A percentile compares a stretch with the other conserved stretches of the same genome.
phyloP scores from a whole-genome alignment of 768 basidiomycete genomes.

The Amanita polypyramis region DNA sequence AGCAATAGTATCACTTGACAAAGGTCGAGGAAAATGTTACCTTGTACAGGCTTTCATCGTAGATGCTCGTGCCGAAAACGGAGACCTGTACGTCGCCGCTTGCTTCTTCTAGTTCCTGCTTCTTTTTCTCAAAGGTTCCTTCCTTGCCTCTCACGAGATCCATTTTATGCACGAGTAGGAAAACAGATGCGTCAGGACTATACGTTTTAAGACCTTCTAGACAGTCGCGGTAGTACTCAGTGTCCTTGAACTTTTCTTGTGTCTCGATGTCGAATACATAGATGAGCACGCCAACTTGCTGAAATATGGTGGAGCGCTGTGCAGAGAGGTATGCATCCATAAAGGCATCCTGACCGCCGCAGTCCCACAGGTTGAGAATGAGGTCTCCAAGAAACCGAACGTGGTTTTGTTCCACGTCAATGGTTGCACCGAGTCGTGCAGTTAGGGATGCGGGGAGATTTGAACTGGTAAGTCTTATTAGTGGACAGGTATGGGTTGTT shows the following conservation, averaged over 20 bases:
- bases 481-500: slow-evolving; percentile 7
- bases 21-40: slow-evolving; percentile 25
- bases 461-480: slow-evolving; percentile 40
- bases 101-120: slow-evolving; percentile 58
- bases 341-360: slow-evolving; percentile 96
- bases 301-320: slow-evolving; percentile 91
- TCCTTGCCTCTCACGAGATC: slow-evolving; percentile 71
- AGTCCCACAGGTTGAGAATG: slow-evolving; percentile 96
- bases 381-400: slow-evolving; percentile 95
- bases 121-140: slow-evolving; percentile 59
- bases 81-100: slow-evolving; percentile 52
- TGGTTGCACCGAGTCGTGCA: slow-evolving; percentile 86
- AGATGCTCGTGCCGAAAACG: slow-evolving; percentile 91
- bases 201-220: slow-evolving; percentile 70
- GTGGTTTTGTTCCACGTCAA: slow-evolving; percentile 96
- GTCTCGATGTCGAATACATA: slow-evolving; percentile 97
- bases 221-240: slow-evolving; percentile 89
- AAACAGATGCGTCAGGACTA: slow-evolving; percentile 77
- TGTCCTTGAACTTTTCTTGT: slow-evolving; percentile 74
- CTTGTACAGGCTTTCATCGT: slow-evolving; percentile 95
- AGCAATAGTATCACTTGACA: neutral
- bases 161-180: slow-evolving; percentile 96
- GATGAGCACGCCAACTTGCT: slow-evolving; percentile 93
- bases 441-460: slow-evolving; percentile 93
- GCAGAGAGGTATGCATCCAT: slow-evolving; percentile 94